Conservation (phyloP, 148 eudicot genomes). For the Vaccinium vitisidaea region DNA sequence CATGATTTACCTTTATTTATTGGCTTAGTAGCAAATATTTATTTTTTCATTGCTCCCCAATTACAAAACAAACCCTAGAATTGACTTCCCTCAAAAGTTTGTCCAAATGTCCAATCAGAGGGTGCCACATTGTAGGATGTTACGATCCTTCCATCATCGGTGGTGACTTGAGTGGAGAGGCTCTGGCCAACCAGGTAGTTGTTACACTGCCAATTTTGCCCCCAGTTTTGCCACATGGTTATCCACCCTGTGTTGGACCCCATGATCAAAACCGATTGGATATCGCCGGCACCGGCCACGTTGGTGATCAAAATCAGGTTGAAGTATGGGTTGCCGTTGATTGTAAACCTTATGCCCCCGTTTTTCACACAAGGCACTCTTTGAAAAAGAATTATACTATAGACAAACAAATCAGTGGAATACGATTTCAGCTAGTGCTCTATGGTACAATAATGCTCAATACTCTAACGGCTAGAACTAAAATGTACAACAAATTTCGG, state of each 20-base stretch:
- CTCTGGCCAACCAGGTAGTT: slow-evolving; percentile 29
- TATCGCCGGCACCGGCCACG: slow-evolving; percentile 37
- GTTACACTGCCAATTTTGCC: slow-evolving; percentile 39
- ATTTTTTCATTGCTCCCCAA: not conserved
- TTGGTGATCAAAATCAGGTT: slow-evolving; percentile 35
- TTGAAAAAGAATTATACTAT: not conserved
- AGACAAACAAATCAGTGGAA: not conserved
- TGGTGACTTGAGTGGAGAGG: slow-evolving; percentile 29
- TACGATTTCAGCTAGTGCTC: not conserved
- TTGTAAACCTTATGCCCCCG: slow-evolving; percentile 37
- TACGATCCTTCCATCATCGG: slow-evolving; percentile 30
- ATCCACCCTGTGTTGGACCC: slow-evolving; percentile 34
- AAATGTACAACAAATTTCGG: not conserved
- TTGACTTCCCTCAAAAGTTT: slow-evolving; percentile 33
- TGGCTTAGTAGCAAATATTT: not conserved
- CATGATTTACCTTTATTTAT: too few species aligned
- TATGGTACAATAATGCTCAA: not conserved
- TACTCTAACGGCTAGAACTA: not conserved
- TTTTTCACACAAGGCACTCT: slow-evolving; percentile 37
- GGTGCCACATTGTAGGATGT: slow-evolving; percentile 33
- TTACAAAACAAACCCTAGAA: not conserved
- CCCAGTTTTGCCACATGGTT: slow-evolving; percentile 34
- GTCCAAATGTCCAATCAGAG: slow-evolving; percentile 34
- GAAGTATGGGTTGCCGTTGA: slow-evolving; percentile 39
- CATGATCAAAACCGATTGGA: slow-evolving; percentile 30